Conservation (phyloP, 2,329 filamentous ascomycete species). For the Ilyonectria destructans region DNA sequence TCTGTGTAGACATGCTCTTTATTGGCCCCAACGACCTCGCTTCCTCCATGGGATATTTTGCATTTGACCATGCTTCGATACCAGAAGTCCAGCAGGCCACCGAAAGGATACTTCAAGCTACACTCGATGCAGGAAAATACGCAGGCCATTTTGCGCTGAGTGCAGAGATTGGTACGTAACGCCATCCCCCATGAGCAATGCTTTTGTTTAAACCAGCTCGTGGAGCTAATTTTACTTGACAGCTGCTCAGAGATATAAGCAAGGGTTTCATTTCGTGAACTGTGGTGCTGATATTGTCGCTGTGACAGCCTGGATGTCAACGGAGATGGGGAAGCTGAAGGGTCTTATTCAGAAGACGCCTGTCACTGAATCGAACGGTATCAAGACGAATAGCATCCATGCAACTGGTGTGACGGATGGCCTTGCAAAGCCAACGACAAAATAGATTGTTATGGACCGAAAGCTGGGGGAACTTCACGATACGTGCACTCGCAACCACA, state of each 20-base stretch:
- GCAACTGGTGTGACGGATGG: neutral
- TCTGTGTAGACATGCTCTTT: conserved; percentile 31
- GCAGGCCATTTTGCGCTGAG: conserved; percentile 54
- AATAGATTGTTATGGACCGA: no score
- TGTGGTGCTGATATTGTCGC: conserved; percentile 58
- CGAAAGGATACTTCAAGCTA: conserved; percentile 46
- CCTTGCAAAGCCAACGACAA: neutral
- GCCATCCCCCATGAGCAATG: no score
- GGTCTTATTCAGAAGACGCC: neutral
- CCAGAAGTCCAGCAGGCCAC: conserved; percentile 53
- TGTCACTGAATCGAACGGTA: neutral
- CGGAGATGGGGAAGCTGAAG: conserved; percentile 49
- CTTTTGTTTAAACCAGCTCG: no score
- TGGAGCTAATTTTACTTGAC: neutral
- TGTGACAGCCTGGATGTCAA: conserved; percentile 54
- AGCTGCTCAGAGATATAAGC: conserved; percentile 45
- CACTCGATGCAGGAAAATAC: conserved; percentile 53
- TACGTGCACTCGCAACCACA: no score
- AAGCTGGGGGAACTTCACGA: no score
- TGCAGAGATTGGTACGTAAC: conserved; percentile 41
- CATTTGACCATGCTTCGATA: conserved; percentile 51
- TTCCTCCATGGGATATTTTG: conserved; percentile 49
- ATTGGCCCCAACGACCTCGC: conserved; percentile 35
- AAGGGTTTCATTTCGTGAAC: conserved; percentile 57
- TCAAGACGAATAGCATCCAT: neutral